A percentile compares a stretch with the other conserved stretches of the same genome.
Conservation (phyloP, 495 filamentous ascomycete species). For the Tuber borchii region DNA sequence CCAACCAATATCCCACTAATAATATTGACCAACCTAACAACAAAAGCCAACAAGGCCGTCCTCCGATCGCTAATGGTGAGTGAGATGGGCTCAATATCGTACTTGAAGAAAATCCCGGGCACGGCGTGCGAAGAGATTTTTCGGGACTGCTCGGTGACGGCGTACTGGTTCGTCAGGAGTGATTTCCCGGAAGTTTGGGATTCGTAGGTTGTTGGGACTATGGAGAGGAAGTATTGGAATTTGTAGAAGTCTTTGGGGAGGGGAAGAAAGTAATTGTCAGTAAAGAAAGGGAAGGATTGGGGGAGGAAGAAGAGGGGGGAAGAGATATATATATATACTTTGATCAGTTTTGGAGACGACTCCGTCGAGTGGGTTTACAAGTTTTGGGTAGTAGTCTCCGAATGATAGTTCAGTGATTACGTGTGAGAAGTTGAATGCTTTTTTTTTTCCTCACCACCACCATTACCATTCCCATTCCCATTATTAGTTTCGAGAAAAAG, state of each 20-base stretch:
- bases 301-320: background rate
- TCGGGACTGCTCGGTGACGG: constrained; percentile 76
- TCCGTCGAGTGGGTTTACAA: constrained; percentile 88
- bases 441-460: background rate
- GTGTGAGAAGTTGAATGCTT: constrained; percentile 92
- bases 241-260: constrained; percentile 71
- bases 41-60: constrained; percentile 62
- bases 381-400: constrained; percentile 86
- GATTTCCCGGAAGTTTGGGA: constrained; percentile 54
- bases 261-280: constrained; percentile 12
- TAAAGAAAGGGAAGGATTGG: background rate
- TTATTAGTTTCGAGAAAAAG: background rate
- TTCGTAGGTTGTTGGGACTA: constrained; percentile 88
- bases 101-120: constrained; percentile 97
- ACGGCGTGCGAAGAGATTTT: constrained; percentile 61
- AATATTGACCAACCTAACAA: constrained; percentile 60
- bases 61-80: constrained; percentile 78
- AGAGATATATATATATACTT: constrained; percentile 5
- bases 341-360: constrained; percentile 65
- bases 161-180: constrained; percentile 95
- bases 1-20: constrained; percentile 57
- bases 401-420: constrained; percentile 95
- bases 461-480: background rate
- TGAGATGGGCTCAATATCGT: constrained; percentile 94
- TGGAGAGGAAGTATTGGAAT: constrained; percentile 95